Conservation (phyloP, 345 rosid species). For the Lepidium aucheri region DNA sequence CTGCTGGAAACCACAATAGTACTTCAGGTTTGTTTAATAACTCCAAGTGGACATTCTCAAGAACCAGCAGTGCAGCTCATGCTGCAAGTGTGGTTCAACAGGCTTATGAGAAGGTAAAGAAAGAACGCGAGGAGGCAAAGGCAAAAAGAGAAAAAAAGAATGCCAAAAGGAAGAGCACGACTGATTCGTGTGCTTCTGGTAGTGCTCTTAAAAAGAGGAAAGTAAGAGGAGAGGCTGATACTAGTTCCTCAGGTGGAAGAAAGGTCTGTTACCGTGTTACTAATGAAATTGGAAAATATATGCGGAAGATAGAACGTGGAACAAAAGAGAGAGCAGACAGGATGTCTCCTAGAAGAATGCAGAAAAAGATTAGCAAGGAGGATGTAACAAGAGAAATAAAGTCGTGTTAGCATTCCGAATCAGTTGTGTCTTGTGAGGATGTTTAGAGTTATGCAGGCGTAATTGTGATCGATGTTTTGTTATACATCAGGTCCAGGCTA, state of each 20-base stretch:
- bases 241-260: constrained; percentile 19
- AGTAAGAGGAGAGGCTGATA: constrained; percentile 36
- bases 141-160: constrained; percentile 42
- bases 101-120: constrained; percentile 48
- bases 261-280: constrained; percentile 17
- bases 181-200: constrained; percentile 20
- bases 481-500: neutral
- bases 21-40: constrained; percentile 28
- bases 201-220: constrained; percentile 38
- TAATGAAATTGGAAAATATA: constrained; percentile 14
- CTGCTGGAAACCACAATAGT: constrained; percentile 20
- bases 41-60: constrained; percentile 40
- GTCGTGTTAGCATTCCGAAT: neutral
- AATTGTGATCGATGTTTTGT: neutral
- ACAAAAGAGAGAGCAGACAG: constrained; percentile 31
- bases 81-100: constrained; percentile 55
- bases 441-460: neutral
- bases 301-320: constrained; percentile 4
- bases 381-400: constrained; percentile 4
- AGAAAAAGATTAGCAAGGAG: constrained; percentile 28
- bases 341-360: constrained; percentile 30
- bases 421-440: neutral
- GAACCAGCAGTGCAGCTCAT: constrained; percentile 43
- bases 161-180: constrained; percentile 27
- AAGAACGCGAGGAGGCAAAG: constrained; percentile 58